Evolutionary conservation across 495 filamentous ascomycete species (phyloP).

Genomic region (Neurospora sp.): DNA sequence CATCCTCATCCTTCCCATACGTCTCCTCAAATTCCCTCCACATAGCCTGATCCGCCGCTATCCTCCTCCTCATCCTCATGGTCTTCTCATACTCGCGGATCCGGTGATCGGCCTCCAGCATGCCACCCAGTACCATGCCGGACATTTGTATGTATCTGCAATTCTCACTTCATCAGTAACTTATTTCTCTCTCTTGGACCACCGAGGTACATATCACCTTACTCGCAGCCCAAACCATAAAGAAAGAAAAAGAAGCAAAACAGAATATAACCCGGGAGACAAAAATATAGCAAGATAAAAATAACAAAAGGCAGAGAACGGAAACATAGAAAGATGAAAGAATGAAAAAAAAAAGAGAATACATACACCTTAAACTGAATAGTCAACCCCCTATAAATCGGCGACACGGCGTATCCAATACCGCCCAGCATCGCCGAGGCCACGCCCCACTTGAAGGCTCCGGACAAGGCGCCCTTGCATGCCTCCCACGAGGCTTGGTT

Average conservation of each 20-base stretch:
- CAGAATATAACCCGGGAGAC: background rate
- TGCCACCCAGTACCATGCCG: slow-evolving; percentile 74
- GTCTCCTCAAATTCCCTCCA: slow-evolving; percentile 43
- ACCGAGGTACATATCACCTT: background rate
- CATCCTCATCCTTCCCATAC: slow-evolving; percentile 27
- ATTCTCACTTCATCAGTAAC: background rate
- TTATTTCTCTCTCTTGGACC: background rate
- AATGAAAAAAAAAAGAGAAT: background rate
- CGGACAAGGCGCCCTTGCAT: slow-evolving; percentile 45
- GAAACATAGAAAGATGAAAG: background rate
- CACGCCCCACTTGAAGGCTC: slow-evolving; percentile 58
- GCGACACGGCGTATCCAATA: slow-evolving; percentile 48
- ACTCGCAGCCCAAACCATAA: background rate
- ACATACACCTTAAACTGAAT: slow-evolving; percentile 81
- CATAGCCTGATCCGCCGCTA: slow-evolving; percentile 50
- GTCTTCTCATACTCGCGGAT: slow-evolving; percentile 57
- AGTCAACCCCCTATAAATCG: slow-evolving; percentile 72
- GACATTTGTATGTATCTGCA: slow-evolving; percentile 74
- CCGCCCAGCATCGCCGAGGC: slow-evolving; percentile 46
- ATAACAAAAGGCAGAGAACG: background rate
- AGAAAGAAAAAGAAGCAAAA: background rate
- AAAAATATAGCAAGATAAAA: background rate
- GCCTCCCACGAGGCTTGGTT: slow-evolving; percentile 53
- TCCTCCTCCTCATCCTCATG: slow-evolving; percentile 52
- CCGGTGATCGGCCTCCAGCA: slow-evolving; percentile 71